Conservation (phyloP, 2,329 filamentous ascomycete species). For the Aspergillus sp. region DNA sequence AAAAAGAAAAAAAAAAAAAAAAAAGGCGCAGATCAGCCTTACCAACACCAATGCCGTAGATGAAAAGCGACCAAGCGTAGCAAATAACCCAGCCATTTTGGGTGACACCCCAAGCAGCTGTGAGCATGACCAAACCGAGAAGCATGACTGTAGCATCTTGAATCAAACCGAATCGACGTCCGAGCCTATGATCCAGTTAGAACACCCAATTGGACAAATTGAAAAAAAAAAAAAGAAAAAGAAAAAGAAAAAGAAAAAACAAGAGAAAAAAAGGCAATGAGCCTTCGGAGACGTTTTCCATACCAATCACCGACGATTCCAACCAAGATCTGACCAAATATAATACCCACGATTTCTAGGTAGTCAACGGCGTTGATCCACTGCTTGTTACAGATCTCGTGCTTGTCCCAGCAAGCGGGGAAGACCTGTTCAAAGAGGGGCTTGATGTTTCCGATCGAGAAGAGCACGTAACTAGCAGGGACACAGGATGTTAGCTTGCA, state of each 20-base stretch:
- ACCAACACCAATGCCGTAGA: conserved; percentile 66
- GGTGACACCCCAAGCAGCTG: conserved; percentile 79
- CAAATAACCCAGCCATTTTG: conserved; percentile 95
- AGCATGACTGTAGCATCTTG: conserved; percentile 96
- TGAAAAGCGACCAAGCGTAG: conserved; percentile 91
- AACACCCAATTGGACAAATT: background rate
- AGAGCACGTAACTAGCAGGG: conserved; percentile 73
- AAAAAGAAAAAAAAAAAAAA: background rate
- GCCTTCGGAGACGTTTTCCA: conserved; percentile 7
- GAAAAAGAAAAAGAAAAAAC: background rate
- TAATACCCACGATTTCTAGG: conserved; percentile 90
- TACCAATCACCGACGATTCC: conserved; percentile 71
- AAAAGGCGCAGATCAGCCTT: conserved; percentile 4
- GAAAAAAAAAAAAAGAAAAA: background rate
- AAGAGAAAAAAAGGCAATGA: background rate
- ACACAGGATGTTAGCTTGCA: background rate
- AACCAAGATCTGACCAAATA: conserved; percentile 84
- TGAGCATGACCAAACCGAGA: conserved; percentile 84
- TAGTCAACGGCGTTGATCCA: conserved; percentile 86
- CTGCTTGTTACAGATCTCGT: conserved; percentile 65
- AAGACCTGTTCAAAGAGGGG: conserved; percentile 75
- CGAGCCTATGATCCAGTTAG: conserved; percentile 55
- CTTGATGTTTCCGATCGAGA: conserved; percentile 91
- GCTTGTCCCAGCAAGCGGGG: conserved; percentile 68
- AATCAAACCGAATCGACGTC: conserved; percentile 90